phyloP scores from a whole-genome alignment of 306 rosid genomes.

The Chamaecrista fasciculata region DNA sequence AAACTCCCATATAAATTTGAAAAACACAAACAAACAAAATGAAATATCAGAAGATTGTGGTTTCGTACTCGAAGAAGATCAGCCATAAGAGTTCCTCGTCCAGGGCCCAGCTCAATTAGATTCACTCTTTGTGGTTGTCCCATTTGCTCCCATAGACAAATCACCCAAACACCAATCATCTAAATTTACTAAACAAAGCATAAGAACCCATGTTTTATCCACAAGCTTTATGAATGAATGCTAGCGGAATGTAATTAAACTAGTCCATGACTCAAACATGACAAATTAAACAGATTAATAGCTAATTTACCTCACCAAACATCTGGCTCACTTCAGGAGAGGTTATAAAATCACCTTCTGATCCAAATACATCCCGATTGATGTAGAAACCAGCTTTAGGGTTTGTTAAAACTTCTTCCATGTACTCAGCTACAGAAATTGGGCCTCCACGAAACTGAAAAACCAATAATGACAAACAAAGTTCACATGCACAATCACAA shows the following conservation, averaged over 20 bases:
- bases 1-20: background rate
- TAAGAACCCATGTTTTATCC: constrained; percentile 18
- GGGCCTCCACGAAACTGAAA: constrained; percentile 98
- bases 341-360: constrained; percentile 87
- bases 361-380: constrained; percentile 91
- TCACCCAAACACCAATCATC: constrained; percentile 97
- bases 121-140: constrained; percentile 71
- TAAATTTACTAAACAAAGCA: constrained; percentile 31
- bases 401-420: constrained; percentile 95
- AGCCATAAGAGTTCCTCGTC: constrained; percentile 94
- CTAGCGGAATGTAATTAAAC: background rate
- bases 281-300: background rate
- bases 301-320: constrained; percentile 76
- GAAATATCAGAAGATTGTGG: background rate
- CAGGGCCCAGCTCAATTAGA: constrained; percentile 88
- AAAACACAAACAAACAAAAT: no score
- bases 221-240: constrained; percentile 1
- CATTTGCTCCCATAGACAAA: constrained; percentile 99
- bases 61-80: constrained; percentile 81
- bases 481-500: background rate
- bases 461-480: constrained; percentile 3
- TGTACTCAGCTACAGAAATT: constrained; percentile 88
- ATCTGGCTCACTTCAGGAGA: constrained; percentile 99
- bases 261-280: background rate
- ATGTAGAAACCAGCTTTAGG: constrained; percentile 93